Evolutionary conservation across 495 filamentous ascomycete species (phyloP).

Genomic region (Neurospora pannonica): DNA sequence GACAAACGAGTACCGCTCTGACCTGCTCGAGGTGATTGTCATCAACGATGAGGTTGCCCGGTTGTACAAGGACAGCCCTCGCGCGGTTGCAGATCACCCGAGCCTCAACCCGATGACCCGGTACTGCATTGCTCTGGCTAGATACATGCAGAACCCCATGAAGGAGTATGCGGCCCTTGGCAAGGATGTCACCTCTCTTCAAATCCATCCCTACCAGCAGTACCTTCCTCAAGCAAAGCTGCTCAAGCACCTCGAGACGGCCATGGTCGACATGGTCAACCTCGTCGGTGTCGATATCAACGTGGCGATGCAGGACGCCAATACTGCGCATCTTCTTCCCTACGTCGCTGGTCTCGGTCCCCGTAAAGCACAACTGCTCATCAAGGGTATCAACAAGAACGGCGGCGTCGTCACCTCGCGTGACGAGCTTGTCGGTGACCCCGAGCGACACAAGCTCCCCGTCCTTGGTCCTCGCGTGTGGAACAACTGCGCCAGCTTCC

Average conservation of each 20-base stretch:
- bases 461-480: slow-evolving; percentile 86
- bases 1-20: slow-evolving; percentile 53
- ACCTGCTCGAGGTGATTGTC: slow-evolving; percentile 74
- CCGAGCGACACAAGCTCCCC: slow-evolving; percentile 60
- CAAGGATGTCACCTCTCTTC: slow-evolving; percentile 74
- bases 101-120: slow-evolving; percentile 61
- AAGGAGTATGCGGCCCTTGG: slow-evolving; percentile 91
- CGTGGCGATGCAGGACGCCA: slow-evolving; percentile 68
- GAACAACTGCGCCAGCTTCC: slow-evolving; percentile 93
- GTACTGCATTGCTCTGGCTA: slow-evolving; percentile 81
- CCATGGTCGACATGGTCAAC: slow-evolving; percentile 97
- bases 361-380: slow-evolving; percentile 74
- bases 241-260: slow-evolving; percentile 75
- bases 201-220: slow-evolving; percentile 82
- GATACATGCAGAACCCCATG: slow-evolving; percentile 88
- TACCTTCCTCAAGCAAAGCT: slow-evolving; percentile 80
- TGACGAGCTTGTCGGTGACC: slow-evolving; percentile 77
- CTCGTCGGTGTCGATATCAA: slow-evolving; percentile 91
- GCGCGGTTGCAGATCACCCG: slow-evolving; percentile 75
- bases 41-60: slow-evolving; percentile 95
- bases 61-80: slow-evolving; percentile 80
- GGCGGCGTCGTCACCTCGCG: slow-evolving; percentile 75
- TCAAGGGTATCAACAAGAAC: slow-evolving; percentile 82
- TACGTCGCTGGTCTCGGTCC: slow-evolving; percentile 91
- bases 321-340: slow-evolving; percentile 77